Conservation (phyloP, 164 flowering plant genomes). For the Cinnamomum micranthum region DNA sequence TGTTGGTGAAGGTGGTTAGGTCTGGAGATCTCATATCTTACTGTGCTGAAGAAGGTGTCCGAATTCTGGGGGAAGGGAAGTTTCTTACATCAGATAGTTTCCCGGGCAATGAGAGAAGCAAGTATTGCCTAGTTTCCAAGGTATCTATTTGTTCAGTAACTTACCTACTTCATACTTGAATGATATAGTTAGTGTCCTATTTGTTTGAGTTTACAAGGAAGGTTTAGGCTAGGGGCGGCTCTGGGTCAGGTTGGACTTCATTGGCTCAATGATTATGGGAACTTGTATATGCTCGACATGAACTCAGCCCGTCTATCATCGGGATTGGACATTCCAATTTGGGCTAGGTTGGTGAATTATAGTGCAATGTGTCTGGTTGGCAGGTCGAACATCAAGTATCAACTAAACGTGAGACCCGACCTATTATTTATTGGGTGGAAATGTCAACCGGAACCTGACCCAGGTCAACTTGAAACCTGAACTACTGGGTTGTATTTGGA, state of each 20-base stretch:
- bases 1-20: constrained; percentile 72
- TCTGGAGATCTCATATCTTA: constrained; percentile 95
- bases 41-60: constrained; percentile 94
- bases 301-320: too few relatives aligned
- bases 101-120: constrained; percentile 96
- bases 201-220: background rate
- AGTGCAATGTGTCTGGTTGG: too few relatives aligned
- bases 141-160: constrained; percentile 23
- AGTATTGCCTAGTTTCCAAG: constrained; percentile 94
- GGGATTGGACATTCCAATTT: too few relatives aligned
- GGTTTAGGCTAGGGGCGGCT: background rate
- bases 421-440: too few relatives aligned
- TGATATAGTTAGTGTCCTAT: background rate
- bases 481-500: too few relatives aligned
- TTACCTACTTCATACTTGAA: too few relatives aligned
- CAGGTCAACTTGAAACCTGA: too few relatives aligned
- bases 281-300: too few relatives aligned
- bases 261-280: background rate
- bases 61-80: constrained; percentile 84
- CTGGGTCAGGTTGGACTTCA: background rate
- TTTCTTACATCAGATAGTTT: constrained; percentile 93
- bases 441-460: too few relatives aligned
- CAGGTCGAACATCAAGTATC: too few relatives aligned
- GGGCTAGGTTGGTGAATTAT: too few relatives aligned
- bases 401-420: too few relatives aligned